Percentiles rank a stretch among this genome's conserved stretches.
Conservation (phyloP, 2,329 filamentous ascomycete genomes). For the Aspergillus glaucus region DNA sequence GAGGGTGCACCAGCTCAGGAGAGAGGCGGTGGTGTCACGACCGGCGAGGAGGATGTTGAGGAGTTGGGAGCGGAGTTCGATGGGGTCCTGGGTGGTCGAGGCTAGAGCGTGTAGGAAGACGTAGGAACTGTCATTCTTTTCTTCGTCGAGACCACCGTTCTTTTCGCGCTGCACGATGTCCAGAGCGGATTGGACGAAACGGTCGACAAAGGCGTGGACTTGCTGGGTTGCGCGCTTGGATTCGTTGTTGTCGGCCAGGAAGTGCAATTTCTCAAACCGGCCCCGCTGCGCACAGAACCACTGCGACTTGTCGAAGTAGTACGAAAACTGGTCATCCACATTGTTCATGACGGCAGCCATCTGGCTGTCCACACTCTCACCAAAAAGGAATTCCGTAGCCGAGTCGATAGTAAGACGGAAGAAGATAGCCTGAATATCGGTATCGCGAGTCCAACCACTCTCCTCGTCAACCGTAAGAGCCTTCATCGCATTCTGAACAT, state of each 20-base stretch:
- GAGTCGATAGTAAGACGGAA: constrained; percentile 82
- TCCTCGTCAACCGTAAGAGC: constrained; percentile 55
- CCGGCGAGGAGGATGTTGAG: constrained; percentile 49
- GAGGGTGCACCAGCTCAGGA: constrained; percentile 36
- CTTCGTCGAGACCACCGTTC: background rate
- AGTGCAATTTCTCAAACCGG: constrained; percentile 17
- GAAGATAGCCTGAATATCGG: constrained; percentile 71
- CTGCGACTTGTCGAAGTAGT: constrained; percentile 31
- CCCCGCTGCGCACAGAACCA: constrained; percentile 22
- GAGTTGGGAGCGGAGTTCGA: constrained; percentile 44
- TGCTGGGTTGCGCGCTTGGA: constrained; percentile 5
- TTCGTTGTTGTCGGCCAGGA: constrained; percentile 16
- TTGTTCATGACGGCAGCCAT: constrained; percentile 36
- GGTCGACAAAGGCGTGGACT: constrained; percentile 17
- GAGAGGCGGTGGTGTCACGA: constrained; percentile 48
- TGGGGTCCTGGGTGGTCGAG: constrained; percentile 41
- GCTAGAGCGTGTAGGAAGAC: constrained; percentile 47
- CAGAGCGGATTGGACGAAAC: constrained; percentile 7
- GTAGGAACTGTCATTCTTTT: constrained; percentile 31
- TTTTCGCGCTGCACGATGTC: constrained; percentile 1
- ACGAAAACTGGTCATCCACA: constrained; percentile 34
- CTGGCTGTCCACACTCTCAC: constrained; percentile 61
- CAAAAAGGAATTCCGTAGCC: constrained; percentile 79
- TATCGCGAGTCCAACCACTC: constrained; percentile 41
- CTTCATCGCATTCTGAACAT: constrained; percentile 66